These are phyloP conservation scores for Aegilops bicornis DNA, from an alignment of 176 grass and related monocot species.

Conservation along the genomic window DNA sequence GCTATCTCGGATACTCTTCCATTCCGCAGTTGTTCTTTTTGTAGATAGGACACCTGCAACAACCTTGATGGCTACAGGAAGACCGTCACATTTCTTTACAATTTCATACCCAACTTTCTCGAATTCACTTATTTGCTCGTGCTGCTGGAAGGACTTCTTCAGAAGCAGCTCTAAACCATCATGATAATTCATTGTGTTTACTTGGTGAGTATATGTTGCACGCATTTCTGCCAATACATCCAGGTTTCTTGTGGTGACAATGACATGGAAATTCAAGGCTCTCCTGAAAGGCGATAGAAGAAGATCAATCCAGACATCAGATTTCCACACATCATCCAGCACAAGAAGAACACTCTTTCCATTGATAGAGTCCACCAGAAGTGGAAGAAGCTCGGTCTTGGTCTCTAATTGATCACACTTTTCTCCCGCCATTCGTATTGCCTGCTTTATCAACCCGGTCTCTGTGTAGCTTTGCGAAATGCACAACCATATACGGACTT, in stretches of 20 bases:
- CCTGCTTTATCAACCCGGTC: conserved; percentile 18
- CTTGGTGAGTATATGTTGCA: conserved; percentile 15
- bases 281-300: background rate
- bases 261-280: background rate
- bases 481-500: conserved; percentile 30
- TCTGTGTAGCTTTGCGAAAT: conserved; percentile 29
- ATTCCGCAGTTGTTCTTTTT: conserved; percentile 4
- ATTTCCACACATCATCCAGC: conserved; percentile 30
- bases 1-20: conserved; percentile 14
- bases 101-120: conserved; percentile 24
- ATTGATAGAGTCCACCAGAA: background rate
- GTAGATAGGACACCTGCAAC: conserved; percentile 24
- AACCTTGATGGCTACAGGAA: conserved; percentile 43
- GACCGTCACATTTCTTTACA: conserved; percentile 37
- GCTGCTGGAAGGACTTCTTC: background rate
- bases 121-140: background rate
- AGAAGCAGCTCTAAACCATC: conserved; percentile 17
- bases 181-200: background rate
- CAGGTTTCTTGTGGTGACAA: conserved; percentile 34
- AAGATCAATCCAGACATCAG: conserved; percentile 36
- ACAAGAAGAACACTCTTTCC: conserved; percentile 39
- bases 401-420: background rate
- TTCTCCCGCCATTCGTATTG: conserved; percentile 11
- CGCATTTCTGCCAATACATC: conserved; percentile 22
- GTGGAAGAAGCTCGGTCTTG: background rate